Evolutionary conservation across 495 filamentous ascomycete species (phyloP).

Genomic region (Trichoderma asperelloides): DNA sequence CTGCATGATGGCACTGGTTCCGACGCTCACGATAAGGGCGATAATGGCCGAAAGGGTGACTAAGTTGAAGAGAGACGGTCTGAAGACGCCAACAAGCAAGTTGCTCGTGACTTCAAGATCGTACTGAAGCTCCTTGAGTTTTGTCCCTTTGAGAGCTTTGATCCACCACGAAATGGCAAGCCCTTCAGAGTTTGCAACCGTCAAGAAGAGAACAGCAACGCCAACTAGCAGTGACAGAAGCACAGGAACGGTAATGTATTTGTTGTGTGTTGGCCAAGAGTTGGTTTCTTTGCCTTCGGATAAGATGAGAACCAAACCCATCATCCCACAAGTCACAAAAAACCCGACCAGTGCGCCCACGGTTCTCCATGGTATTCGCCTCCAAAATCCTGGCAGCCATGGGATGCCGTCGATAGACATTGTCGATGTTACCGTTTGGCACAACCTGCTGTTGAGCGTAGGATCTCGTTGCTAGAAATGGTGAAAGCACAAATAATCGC

Average conservation of each 20-base stretch:
- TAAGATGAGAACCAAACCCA: background rate
- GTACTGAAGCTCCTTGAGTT: background rate
- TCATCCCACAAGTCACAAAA: background rate
- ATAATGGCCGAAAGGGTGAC: background rate
- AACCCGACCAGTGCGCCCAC: background rate
- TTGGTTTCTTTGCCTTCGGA: background rate
- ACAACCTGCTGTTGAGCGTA: too few relatives aligned
- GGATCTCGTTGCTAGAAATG: too few relatives aligned
- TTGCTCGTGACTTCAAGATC: background rate
- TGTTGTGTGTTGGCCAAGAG: background rate
- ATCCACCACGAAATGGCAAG: slow-evolving; percentile 2
- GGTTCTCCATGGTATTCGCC: background rate
- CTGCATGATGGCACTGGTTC: background rate
- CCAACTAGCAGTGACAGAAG: background rate
- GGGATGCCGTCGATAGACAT: background rate
- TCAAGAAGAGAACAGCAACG: background rate
- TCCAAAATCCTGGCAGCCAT: background rate
- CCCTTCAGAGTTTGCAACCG: background rate
- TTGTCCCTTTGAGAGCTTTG: background rate
- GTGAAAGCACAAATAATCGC: too few relatives aligned
- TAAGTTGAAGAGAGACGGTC: background rate
- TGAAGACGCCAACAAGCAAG: background rate
- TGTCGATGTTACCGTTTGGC: background rate
- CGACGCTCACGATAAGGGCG: background rate
- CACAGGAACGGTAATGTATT: background rate